Evolutionary conservation across 73 alveolate species (phyloP).

Genomic region (Blepharisma stoltei): DNA sequence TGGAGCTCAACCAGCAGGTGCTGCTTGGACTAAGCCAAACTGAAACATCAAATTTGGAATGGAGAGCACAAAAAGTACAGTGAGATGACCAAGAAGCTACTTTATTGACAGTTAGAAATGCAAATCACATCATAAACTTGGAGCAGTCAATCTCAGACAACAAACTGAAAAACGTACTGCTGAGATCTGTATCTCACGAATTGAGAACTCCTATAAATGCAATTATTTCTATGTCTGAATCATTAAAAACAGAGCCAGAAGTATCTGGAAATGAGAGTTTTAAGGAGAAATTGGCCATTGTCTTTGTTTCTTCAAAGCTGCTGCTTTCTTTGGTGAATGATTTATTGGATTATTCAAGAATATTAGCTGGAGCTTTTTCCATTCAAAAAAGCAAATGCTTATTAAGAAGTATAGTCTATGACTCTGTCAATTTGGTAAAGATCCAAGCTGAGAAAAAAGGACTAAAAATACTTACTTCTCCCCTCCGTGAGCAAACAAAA

Average conservation of each 20-base stretch:
- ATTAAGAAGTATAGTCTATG: slow-evolving; percentile 24
- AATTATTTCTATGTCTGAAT: slow-evolving; percentile 22
- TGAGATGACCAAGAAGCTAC: no score
- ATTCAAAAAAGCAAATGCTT: background rate
- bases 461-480: no score
- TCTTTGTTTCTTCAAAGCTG: slow-evolving; percentile 28
- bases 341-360: slow-evolving; percentile 39
- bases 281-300: slow-evolving; percentile 19
- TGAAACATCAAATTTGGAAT: no score
- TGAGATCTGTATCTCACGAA: slow-evolving; percentile 33
- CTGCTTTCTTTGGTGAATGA: slow-evolving; percentile 38
- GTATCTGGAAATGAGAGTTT: background rate
- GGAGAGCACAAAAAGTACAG: no score
- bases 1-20: no score
- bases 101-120: no score
- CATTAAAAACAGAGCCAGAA: background rate
- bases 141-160: no score
- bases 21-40: no score
- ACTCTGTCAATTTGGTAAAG: slow-evolving; percentile 24
- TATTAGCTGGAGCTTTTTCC: slow-evolving; percentile 33
- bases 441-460: slow-evolving; percentile 39
- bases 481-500: no score
- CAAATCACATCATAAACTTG: no score
- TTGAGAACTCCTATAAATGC: slow-evolving; percentile 17
- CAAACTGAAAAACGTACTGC: slow-evolving; percentile 3